Evolutionary conservation across 2,329 filamentous ascomycete species (phyloP).

Genomic region (Cladophialophora exuberans): DNA sequence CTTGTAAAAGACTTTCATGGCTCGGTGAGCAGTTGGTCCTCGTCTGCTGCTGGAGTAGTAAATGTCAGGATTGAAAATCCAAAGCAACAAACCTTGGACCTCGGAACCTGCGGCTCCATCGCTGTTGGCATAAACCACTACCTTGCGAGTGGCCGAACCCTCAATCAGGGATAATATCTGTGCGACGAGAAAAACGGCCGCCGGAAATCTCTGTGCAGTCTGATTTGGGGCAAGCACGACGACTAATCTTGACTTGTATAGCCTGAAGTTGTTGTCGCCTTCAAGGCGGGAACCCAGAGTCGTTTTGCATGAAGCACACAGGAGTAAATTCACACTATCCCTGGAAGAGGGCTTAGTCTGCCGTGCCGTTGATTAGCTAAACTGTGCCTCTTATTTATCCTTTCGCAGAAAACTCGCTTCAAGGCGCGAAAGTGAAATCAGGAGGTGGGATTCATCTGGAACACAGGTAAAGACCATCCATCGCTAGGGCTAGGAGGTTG

Average conservation of each 20-base stretch:
- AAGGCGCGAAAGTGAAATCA: constrained; percentile 32
- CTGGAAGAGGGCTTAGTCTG: constrained; percentile 24
- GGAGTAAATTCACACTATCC: constrained; percentile 27
- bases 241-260: constrained; percentile 54
- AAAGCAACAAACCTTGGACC: constrained; percentile 41
- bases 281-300: constrained; percentile 37
- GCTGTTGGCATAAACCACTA: constrained; percentile 50
- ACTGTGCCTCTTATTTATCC: constrained; percentile 45
- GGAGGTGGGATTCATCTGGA: constrained; percentile 12
- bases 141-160: constrained; percentile 58
- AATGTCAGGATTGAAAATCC: constrained; percentile 65
- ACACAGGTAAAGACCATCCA: constrained; percentile 38
- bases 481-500: constrained; percentile 34
- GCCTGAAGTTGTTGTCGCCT: constrained; percentile 30
- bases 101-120: constrained; percentile 5
- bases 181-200: constrained; percentile 52
- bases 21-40: constrained; percentile 45
- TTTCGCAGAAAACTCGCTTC: constrained; percentile 36
- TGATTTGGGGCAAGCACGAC: constrained; percentile 34
- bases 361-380: constrained; percentile 13
- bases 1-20: constrained; percentile 62
- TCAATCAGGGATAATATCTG: constrained; percentile 61
- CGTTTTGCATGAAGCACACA: constrained; percentile 45
- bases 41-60: constrained; percentile 55
- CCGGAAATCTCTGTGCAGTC: constrained; percentile 37